Evolutionary conservation across 306 rosid species (phyloP).

Genomic region (Quercus aquifolioides): DNA sequence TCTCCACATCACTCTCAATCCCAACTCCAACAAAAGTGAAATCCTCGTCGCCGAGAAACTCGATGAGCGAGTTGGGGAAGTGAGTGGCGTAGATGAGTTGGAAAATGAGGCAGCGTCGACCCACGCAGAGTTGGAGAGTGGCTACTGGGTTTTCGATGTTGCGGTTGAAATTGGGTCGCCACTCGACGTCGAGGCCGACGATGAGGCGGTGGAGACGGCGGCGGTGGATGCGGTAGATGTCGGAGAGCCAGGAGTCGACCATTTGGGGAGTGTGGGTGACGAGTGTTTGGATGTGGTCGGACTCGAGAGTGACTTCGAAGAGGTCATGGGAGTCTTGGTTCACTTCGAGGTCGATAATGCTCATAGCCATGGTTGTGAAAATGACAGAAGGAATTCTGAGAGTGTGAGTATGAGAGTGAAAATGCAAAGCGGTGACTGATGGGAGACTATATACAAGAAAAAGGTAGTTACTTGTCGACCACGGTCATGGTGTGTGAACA

Average conservation of each 20-base stretch:
- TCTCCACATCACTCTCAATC: slow-evolving; percentile 27
- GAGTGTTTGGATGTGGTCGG: slow-evolving; percentile 18
- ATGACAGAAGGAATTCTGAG: too few species aligned
- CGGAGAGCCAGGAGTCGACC: slow-evolving; percentile 35
- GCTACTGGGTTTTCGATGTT: slow-evolving; percentile 18
- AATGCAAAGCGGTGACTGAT: too few species aligned
- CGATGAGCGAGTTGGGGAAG: slow-evolving; percentile 27
- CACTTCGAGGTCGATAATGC: slow-evolving; percentile 18
- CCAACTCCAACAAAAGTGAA: slow-evolving; percentile 48
- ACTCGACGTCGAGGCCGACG: slow-evolving; percentile 51
- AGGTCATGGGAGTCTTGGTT: slow-evolving; percentile 22
- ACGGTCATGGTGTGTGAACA: too few species aligned
- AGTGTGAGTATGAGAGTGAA: too few species aligned
- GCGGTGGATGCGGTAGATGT: slow-evolving; percentile 4
- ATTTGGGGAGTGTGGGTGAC: slow-evolving; percentile 20
- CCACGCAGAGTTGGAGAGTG: slow-evolving; percentile 44
- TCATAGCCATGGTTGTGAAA: slow-evolving; percentile 16
- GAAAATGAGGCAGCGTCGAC: slow-evolving; percentile 31
- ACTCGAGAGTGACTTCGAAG: slow-evolving; percentile 14
- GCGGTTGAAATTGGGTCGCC: slow-evolving; percentile 37
- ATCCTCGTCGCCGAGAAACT: slow-evolving; percentile 15
- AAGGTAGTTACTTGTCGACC: too few species aligned
- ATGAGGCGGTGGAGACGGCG: slow-evolving; percentile 10
- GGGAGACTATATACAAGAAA: too few species aligned
- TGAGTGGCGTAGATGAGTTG: slow-evolving; percentile 22